Conservation (phyloP, 2,329 filamentous ascomycete genomes). For the Ophiostoma sp. region DNA sequence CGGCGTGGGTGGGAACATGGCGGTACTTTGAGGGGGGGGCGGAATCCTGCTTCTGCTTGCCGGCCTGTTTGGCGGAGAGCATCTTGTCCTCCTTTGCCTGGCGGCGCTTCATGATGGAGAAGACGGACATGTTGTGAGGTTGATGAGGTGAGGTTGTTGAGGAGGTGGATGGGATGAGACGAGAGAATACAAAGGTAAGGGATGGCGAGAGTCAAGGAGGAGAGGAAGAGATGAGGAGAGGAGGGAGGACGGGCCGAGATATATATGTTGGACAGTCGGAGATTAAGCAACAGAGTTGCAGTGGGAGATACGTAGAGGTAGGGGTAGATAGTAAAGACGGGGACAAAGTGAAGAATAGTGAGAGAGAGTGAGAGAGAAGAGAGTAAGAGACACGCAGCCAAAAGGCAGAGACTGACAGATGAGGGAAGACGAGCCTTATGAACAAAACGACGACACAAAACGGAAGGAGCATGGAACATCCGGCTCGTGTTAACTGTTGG, state of each 20-base stretch:
- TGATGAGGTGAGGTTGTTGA: neutral
- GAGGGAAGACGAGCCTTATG: neutral
- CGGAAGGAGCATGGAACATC: neutral
- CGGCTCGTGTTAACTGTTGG: neutral
- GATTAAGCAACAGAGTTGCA: neutral
- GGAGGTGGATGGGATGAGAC: neutral
- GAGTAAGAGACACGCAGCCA: neutral
- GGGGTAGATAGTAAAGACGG: neutral
- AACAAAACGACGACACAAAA: neutral
- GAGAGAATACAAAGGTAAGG: neutral
- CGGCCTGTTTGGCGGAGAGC: constrained; percentile 43
- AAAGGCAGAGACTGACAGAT: neutral
- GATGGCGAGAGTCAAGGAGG: neutral
- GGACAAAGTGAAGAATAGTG: neutral
- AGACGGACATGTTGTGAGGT: constrained; percentile 48
- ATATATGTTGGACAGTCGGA: constrained; percentile 2
- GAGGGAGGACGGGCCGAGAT: neutral
- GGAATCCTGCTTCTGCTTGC: constrained; percentile 42
- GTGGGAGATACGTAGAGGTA: neutral
- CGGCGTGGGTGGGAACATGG: constrained; percentile 59
- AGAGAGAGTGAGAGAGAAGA: neutral
- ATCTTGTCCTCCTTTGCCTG: constrained; percentile 46
- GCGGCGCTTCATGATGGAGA: constrained; percentile 49
- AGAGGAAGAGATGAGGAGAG: neutral
- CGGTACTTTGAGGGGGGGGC: constrained; percentile 43